Evolutionary conservation across 1,139 yeast species (phyloP), one percentile per base, ranked within the genome.

Genomic region (Candida neerlandica): DNA sequence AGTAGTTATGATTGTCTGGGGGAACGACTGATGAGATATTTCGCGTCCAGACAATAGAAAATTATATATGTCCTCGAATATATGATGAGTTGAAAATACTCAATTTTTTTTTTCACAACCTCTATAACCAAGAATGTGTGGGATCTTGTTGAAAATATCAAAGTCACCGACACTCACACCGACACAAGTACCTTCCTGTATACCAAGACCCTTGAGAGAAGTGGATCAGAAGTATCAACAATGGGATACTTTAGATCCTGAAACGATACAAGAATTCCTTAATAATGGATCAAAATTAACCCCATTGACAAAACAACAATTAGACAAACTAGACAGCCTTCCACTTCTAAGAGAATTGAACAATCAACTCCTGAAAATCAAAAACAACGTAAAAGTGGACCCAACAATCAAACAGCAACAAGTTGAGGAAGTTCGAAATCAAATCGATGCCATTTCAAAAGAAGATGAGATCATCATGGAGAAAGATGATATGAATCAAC

Each of bases 341-440:
- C 66, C 63, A 4, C 44, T 46, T 29, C 53, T 70, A 15, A 60
- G 69, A 44, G 54, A 52, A 5, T 57, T 73, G 27, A 62, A 64
- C 50, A 46, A 47, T 12, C 55, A 61, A 21, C 50, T 71, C 21
- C 47, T 57, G 5, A 64, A 58, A 44, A 52, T 70, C 9, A 69
- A 65, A 34, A 73, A 72, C 47, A 66, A 64, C 44, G 63, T 70
- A 3, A 72, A 71, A 50, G 32, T 49, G 5, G 27, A 44, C 11
- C n/a, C 44, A 2, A 52, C 57, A 4, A 62, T 56, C 18, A 59
- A 59, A 30, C 60, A 54, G 51, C 46, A 48, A 10, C 51, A 54
- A 33, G 49, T 58, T 3, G 48, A 46, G 11, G 44, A 50, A 11
- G 50, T 64, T 5, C 63, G 62, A 49, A n/a, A 42, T 7, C 41